phyloP scores from a whole-genome alignment of 148 eudicot genomes.

The Talinum fruticosum region DNA sequence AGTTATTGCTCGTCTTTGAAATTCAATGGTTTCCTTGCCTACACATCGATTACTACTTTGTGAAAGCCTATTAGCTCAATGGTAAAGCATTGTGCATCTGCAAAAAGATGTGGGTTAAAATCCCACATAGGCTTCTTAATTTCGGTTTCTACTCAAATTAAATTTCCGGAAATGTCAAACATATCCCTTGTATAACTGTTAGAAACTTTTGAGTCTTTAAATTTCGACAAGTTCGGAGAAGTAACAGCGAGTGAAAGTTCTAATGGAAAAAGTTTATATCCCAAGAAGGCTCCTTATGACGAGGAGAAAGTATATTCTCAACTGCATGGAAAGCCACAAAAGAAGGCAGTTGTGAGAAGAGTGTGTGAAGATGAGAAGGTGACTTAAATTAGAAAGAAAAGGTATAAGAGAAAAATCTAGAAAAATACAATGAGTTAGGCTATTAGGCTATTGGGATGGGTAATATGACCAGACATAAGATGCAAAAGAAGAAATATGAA shows the following conservation, averaged over 20 bases:
- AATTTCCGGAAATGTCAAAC: no score
- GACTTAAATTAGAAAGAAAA: constrained; percentile 31
- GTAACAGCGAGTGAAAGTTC: constrained; percentile 17
- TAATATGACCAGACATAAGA: constrained; percentile 20
- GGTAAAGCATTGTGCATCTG: no score
- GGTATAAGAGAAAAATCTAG: constrained; percentile 28
- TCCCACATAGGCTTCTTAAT: no score
- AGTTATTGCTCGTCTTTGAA: no score
- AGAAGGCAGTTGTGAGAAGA: constrained; percentile 32
- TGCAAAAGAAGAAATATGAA: constrained; percentile 29
- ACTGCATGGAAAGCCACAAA: constrained; percentile 27
- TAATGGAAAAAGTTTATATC: constrained; percentile 18
- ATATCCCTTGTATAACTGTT: no score
- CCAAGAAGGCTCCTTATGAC: constrained; percentile 28
- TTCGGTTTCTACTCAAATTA: no score
- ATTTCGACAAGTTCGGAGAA: constrained; percentile 30
- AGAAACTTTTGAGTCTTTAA: constrained; percentile 13
- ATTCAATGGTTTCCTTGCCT: no score
- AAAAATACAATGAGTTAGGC: constrained; percentile 24
- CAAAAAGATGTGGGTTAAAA: no score
- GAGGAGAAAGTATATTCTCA: constrained; percentile 28
- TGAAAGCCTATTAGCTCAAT: no score
- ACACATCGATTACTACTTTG: no score
- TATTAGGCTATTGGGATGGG: constrained; percentile 26
- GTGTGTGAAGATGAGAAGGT: constrained; percentile 24